A percentile compares a stretch with the other conserved stretches of the same genome.
Evolutionary conservation across 202 grass and related monocot genomes (phyloP).

Genomic region (Sporobolus alterniflorus): DNA sequence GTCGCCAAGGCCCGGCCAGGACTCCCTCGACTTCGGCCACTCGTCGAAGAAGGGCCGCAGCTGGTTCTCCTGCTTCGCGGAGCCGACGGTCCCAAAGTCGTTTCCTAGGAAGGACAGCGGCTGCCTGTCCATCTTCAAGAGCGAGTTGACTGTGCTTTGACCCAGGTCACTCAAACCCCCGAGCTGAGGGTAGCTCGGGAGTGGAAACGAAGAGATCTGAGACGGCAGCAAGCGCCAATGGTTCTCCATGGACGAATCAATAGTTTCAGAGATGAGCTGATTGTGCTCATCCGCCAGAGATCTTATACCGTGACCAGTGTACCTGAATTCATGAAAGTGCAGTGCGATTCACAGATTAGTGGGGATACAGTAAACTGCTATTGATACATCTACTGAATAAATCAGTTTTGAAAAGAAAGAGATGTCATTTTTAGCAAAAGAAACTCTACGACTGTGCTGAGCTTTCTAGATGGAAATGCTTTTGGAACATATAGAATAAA

Average conservation of each 20-base stretch:
- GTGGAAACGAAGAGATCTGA: slow-evolving; percentile 44
- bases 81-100: slow-evolving; percentile 37
- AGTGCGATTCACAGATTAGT: neutral
- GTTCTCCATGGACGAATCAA: slow-evolving; percentile 47
- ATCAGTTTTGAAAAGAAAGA: neutral
- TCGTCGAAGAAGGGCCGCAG: slow-evolving; percentile 90
- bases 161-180: slow-evolving; percentile 35
- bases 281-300: slow-evolving; percentile 62
- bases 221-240: slow-evolving; percentile 51
- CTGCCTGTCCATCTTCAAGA: slow-evolving; percentile 46
- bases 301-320: slow-evolving; percentile 55
- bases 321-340: slow-evolving; percentile 37
- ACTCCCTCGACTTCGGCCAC: slow-evolving; percentile 72
- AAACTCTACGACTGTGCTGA: neutral
- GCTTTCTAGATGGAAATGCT: neutral
- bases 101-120: slow-evolving; percentile 48
- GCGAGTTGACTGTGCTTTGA: slow-evolving; percentile 19
- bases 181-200: slow-evolving; percentile 50
- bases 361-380: too few species aligned
- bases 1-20: slow-evolving; percentile 56
- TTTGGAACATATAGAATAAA: neutral
- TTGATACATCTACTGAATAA: neutral
- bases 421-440: neutral
- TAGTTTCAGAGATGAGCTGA: slow-evolving; percentile 61
- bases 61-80: slow-evolving; percentile 58